Percentiles rank a stretch among this genome's conserved stretches.
Conservation (phyloP, 257 asterid species). For the Primulina tabacum region DNA sequence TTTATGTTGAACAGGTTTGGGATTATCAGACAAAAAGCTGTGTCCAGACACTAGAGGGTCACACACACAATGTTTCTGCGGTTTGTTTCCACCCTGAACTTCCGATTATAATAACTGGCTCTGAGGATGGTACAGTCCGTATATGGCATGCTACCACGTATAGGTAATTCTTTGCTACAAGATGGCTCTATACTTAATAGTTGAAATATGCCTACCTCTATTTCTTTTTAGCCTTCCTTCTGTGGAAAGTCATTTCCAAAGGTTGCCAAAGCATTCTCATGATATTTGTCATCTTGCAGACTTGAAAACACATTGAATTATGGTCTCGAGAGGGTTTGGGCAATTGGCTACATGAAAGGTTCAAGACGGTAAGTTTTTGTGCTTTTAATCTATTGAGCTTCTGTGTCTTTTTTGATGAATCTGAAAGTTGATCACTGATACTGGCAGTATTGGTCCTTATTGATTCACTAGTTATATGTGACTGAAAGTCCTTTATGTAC, state of each 20-base stretch:
- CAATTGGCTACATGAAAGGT: slow-evolving; percentile 84
- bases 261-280: slow-evolving; percentile 24
- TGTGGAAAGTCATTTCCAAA: slow-evolving; percentile 16
- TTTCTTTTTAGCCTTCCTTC: slow-evolving; percentile 9
- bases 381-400: slow-evolving; percentile 19
- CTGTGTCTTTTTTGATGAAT: slow-evolving; percentile 9
- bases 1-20: slow-evolving; percentile 72
- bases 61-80: slow-evolving; percentile 98
- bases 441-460: slow-evolving; percentile 2
- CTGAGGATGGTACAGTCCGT: slow-evolving; percentile 99
- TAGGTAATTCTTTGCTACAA: slow-evolving; percentile 44
- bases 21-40: slow-evolving; percentile 98
- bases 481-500: slow-evolving; percentile 17
- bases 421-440: slow-evolving; percentile 15
- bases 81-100: slow-evolving; percentile 99
- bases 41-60: slow-evolving; percentile 98
- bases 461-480: slow-evolving; percentile 5
- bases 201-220: background rate
- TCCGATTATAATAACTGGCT: slow-evolving; percentile 94
- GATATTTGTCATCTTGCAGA: slow-evolving; percentile 45
- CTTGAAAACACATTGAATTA: slow-evolving; percentile 93
- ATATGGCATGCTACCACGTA: slow-evolving; percentile 98
- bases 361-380: slow-evolving; percentile 70
- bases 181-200: slow-evolving; percentile 16
- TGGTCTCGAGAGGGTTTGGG: slow-evolving; percentile 99